Evolutionary conservation across 2,329 filamentous ascomycete genomes (phyloP).

Genomic region (Dactylonectria estremocensis): DNA sequence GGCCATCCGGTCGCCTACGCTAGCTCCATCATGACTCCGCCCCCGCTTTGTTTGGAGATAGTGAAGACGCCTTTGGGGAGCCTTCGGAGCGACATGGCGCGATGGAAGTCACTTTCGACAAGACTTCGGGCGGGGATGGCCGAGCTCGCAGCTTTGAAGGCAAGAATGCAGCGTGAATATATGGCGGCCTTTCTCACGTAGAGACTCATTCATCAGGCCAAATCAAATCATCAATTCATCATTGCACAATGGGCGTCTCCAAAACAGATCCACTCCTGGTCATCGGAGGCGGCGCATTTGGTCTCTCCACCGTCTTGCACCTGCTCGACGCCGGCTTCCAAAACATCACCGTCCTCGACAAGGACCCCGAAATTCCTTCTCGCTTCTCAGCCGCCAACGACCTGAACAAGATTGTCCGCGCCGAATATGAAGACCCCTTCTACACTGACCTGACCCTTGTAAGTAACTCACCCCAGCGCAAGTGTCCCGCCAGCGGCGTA

Average conservation of each 20-base stretch:
- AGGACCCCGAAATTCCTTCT: constrained; percentile 57
- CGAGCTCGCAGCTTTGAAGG: neutral
- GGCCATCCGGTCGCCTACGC: neutral
- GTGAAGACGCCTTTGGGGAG: neutral
- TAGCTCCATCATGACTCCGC: neutral
- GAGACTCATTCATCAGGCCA: neutral
- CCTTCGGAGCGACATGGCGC: neutral
- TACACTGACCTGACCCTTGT: constrained; percentile 70
- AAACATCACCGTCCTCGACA: constrained; percentile 64
- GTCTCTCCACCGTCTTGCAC: constrained; percentile 65
- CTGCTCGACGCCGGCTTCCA: constrained; percentile 61
- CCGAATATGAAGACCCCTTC: constrained; percentile 71
- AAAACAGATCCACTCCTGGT: constrained; percentile 52
- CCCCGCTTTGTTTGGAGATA: neutral
- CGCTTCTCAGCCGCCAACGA: constrained; percentile 69
- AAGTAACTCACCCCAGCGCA: constrained; percentile 30
- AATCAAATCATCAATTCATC: neutral
- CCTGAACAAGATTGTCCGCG: constrained; percentile 73
- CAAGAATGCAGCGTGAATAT: constrained; percentile 18
- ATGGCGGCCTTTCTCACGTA: neutral
- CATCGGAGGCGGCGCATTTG: constrained; percentile 65
- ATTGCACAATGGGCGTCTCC: constrained; percentile 37
- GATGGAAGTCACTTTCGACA: neutral
- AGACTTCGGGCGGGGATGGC: neutral
- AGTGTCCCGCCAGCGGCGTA: neutral